Base-by-base conservation (phyloP, 345 rosid species). In the Lepidium didymum region DNA sequence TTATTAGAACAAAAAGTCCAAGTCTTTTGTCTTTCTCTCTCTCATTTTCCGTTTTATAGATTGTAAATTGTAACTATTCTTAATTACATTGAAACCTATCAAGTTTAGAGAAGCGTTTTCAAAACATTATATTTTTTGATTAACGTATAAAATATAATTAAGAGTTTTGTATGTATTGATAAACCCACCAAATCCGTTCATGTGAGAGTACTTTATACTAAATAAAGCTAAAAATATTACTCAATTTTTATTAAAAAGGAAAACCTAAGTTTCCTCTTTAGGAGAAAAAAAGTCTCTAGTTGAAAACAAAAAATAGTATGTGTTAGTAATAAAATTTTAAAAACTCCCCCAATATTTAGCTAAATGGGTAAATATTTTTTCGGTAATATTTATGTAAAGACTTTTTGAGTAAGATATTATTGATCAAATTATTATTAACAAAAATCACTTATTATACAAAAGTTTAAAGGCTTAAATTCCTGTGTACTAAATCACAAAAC, bases 11-110 rank as follows among this genome's bases (percentile, higher is more conserved):
- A 27, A 42, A 57, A 43, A 40, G 55, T 43, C 68, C 62, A 59
- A 47, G 45, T 52, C 5, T 59, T 21, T 54, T 61, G 35, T 11
- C 14, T 62, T 19, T n/a, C n/a, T 56, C 35, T 42, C 40, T 54
- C 14, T 13, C 47, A 34, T 41, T 66, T 73, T 51, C 49, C 47
- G 63, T 67, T 74, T 67, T 49, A 40, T 66, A 19, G 18, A 35
- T 67, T 34, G 56, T 49, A 66, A 50, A 3, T 66, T n/a, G n/a
- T 52, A 51, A 66, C 52, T 50, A 49, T 36, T 69, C 35, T 49
- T 54, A 52, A 43, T 61, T 23, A 54, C 53, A 43, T 21, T 16
- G 6, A 25, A 50, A 59, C 52, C 35, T 27, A 49, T 29, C 6
- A 25, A 25, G 4, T 25, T 21, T 25, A 25, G 27, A 25, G 27